Evolutionary conservation across 1,139 yeast genomes (phyloP), one percentile per base, ranked within the genome.

Genomic region (Suhomyces bribrorum): DNA sequence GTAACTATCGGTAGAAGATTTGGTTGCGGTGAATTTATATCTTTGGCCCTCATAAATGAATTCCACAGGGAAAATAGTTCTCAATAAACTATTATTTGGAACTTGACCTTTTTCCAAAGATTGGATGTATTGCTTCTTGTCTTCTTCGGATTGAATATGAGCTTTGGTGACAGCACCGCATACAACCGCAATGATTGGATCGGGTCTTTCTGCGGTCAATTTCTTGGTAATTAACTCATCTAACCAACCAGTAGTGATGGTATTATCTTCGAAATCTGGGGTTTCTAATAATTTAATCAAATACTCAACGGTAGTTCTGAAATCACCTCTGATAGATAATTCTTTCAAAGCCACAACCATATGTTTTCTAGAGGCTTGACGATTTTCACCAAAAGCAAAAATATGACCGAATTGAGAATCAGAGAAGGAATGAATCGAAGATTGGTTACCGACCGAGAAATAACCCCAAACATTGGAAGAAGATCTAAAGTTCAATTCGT

Each of bases 401-500:
- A 92, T 92, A 64, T 92, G 98, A 61, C 98, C 98, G 58, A 92
- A 92, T 68, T 92, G 98, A 38, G 98, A 90, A 65, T 92, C 98
- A 18, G 96, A 86, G 71, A 89, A 92, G 4, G 97, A 89, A 69
- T 92, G 98, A 58, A 92, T 94, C 39, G 96, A 92, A 47, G 97
- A 95, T 64, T 88, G 94, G 65, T 87, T 89, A 54, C 95, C 90
- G 40, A 92, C 97, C 12, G 96, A 87, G 78, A 92, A 92, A 65
- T 92, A 92, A 73, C 98, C 98, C 98, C 98, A 92, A 36, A 92
- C 98, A 56, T 92, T 92, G 14, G 97, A 88, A 29, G 95, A 85
- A 4, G 98, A 92, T 64, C 97, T 80, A 76, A 92, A 92, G 64
- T 92, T 94, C 61, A 92, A 79, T 62, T 92, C 98, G 54, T 89